phyloP scores from a whole-genome alignment of 2,329 filamentous ascomycete species.

The Aureobasidium mangrovei region DNA sequence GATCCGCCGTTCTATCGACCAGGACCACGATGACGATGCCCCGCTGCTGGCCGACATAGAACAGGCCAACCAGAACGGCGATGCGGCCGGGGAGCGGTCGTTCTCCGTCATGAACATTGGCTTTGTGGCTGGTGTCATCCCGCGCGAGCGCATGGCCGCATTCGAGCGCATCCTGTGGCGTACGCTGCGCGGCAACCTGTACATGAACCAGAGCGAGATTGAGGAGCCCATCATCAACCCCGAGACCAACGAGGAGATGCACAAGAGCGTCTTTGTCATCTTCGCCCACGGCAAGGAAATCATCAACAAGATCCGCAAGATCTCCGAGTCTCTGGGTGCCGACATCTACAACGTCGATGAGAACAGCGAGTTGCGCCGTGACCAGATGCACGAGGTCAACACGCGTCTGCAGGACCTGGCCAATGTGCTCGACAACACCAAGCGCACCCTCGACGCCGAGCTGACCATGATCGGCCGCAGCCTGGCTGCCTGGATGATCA shows the following conservation, averaged over 20 bases:
- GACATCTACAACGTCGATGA: conserved; percentile 96
- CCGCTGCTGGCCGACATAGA: conserved; percentile 89
- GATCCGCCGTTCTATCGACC: conserved; percentile 80
- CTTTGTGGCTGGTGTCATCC: conserved; percentile 93
- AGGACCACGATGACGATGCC: conserved; percentile 89
- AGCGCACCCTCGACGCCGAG: conserved; percentile 86
- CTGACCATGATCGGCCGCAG: conserved; percentile 88
- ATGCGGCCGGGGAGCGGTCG: conserved; percentile 62
- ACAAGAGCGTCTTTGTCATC: conserved; percentile 99
- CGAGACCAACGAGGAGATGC: conserved; percentile 78
- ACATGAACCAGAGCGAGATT: conserved; percentile 99
- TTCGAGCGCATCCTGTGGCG: conserved; percentile 98
- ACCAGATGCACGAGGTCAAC: conserved; percentile 97
- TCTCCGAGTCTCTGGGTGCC: conserved; percentile 92
- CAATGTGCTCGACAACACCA: conserved; percentile 90
- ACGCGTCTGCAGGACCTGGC: conserved; percentile 81
- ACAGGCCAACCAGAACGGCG: conserved; percentile 63
- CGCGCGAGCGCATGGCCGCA: conserved; percentile 81
- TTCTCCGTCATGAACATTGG: conserved; percentile 99
- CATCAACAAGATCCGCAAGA: conserved; percentile 96
- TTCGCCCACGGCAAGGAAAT: conserved; percentile 98
- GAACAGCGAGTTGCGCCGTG: conserved; percentile 87
- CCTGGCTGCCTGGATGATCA: conserved; percentile 91
- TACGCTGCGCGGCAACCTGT: conserved; percentile 91
- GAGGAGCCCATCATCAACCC: conserved; percentile 87